Base-by-base conservation (phyloP, 768 basidiomycete species). In the Naematelia encephala region DNA sequence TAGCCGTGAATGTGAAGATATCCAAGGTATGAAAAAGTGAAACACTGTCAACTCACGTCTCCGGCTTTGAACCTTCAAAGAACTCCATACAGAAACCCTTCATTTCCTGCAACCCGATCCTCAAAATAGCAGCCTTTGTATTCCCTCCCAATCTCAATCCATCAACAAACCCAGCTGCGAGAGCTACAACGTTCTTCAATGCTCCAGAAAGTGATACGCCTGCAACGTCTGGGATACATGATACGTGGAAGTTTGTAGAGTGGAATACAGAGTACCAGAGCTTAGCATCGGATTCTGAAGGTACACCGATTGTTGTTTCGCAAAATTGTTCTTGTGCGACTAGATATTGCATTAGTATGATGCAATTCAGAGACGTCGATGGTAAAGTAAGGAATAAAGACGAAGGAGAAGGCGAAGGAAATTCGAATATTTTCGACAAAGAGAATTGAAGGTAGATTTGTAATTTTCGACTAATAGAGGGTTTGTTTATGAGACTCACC, bases 91-190 rank as follows among this genome's bases (percentile, higher is more conserved):
- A 62, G 73, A 80, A 80, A 52, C 76, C 68, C 54, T 78, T 79
- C 78, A 81, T 80, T 70, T 81, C 80, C 26, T 78, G 66, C 61
- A 81, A 64, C 48, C 80, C 80, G 57, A 81, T 80, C 52, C 80
- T 68, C 64, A 81, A 76, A 59, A 81, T 77, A n/a, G 80, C 80
- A 49, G 80, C 79, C 69, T 78, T 79, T 51, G 78, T 73, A 64
- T 79, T 80, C 47, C 77, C 75, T 12, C 80, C 80, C 68, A 78
- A 71, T 8, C 69, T 69, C 10, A 81, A 59, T 14, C 81, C 81
- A 59, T 81, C 81, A 12, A 78, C 70, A 30, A 81, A 71, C 0
- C 81, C 80, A 19, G 80, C 80, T 8, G 80, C 81, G n/a, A 81
- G 71, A 2, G 81, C 80, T 13, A 81, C 80, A 42, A 81, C 73